Evolutionary conservation across 768 basidiomycete species (phyloP).

Genomic region (Tremella fuciformis): DNA sequence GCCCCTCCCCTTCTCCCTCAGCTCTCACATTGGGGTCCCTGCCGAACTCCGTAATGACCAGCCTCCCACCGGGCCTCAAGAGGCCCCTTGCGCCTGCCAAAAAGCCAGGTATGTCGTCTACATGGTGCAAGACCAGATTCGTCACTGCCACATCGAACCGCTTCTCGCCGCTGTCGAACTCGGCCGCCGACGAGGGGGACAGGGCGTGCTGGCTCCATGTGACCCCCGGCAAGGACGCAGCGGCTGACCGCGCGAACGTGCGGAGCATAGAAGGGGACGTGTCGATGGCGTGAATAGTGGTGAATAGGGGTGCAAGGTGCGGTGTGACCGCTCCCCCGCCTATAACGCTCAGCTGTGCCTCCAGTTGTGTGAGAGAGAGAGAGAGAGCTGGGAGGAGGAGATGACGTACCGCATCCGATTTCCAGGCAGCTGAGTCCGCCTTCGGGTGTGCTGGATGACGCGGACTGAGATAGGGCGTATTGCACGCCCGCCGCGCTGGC

Average conservation of each 20-base stretch:
- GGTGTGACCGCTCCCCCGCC: constrained; percentile 38
- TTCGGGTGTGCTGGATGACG: too few species aligned
- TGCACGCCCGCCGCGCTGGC: too few species aligned
- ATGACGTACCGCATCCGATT: not conserved
- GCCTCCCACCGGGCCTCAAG: constrained; percentile 25
- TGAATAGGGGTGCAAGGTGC: constrained; percentile 19
- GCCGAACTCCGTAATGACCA: constrained; percentile 41
- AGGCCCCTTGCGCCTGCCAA: constrained; percentile 25
- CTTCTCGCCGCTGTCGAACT: constrained; percentile 3
- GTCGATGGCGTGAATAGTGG: constrained; percentile 36
- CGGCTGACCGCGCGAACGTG: constrained; percentile 11
- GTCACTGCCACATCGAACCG: constrained; percentile 32
- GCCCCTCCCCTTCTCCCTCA: constrained; percentile 2
- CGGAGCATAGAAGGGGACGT: constrained; percentile 34
- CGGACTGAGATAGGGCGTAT: too few species aligned
- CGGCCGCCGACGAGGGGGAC: constrained; percentile 18
- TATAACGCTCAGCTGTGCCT: constrained; percentile 5
- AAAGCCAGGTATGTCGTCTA: constrained; percentile 25
- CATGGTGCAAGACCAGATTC: constrained; percentile 39
- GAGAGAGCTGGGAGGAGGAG: not conserved
- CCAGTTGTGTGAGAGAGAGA: not conserved
- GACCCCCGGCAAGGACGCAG: constrained; percentile 1
- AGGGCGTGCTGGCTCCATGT: constrained; percentile 23
- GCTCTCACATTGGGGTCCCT: not conserved
- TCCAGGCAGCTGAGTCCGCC: not conserved